phyloP scores from a whole-genome alignment of 2,329 filamentous ascomycete genomes.

The Chrysoporthe cubensis region DNA sequence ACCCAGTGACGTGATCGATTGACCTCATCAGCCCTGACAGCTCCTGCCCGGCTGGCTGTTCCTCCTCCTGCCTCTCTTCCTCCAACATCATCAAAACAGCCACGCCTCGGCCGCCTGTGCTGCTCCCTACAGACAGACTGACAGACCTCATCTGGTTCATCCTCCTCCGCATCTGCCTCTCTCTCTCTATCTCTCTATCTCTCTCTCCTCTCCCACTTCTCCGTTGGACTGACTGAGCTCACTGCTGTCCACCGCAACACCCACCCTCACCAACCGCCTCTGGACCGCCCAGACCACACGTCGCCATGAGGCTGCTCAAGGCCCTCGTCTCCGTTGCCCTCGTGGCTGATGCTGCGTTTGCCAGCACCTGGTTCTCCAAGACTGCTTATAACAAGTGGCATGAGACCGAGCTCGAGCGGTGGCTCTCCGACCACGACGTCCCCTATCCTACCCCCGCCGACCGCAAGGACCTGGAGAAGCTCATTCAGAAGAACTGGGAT shows the following conservation, averaged over 20 bases:
- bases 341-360: slow-evolving; percentile 70
- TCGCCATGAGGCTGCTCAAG: slow-evolving; percentile 76
- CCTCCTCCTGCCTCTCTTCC: not conserved
- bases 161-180: not conserved
- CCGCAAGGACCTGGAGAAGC: slow-evolving; percentile 88
- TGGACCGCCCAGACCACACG: not conserved
- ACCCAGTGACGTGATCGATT: slow-evolving; percentile 22
- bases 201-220: not conserved
- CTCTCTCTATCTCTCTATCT: not conserved
- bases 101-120: slow-evolving; percentile 2
- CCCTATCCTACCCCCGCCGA: slow-evolving; percentile 89
- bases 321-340: slow-evolving; percentile 73
- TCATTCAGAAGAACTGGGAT: slow-evolving; percentile 92
- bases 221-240: no score
- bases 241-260: not conserved
- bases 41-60: not conserved
- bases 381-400: slow-evolving; percentile 98
- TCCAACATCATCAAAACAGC: not conserved
- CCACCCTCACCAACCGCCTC: not conserved
- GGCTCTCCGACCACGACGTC: slow-evolving; percentile 90
- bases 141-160: not conserved
- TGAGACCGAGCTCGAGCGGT: slow-evolving; percentile 94
- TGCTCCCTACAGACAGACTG: not conserved
- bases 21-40: slow-evolving; percentile 15
- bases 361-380: slow-evolving; percentile 85